Evolutionary conservation across 2,329 filamentous ascomycete species (phyloP), one percentile per base, ranked within the genome.

Genomic region (Colletotrichum sp.): DNA sequence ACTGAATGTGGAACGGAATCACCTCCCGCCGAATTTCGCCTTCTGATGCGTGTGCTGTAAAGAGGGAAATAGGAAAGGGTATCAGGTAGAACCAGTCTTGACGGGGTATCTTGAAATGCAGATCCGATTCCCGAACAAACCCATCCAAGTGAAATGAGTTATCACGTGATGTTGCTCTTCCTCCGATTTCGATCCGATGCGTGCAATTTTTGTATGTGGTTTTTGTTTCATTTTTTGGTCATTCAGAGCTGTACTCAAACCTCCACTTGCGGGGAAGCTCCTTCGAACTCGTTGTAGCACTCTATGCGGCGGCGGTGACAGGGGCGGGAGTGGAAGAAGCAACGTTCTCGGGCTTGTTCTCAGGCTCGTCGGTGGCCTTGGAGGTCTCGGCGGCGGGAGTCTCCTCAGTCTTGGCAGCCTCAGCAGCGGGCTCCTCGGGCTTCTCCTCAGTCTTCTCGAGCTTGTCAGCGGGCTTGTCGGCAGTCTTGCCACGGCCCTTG

Each of bases 101-200:
- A 87, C 85, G 86, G 88, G 88, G 88, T 89, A 89, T 89, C 87
- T 88, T 86, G 86, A 89, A 89, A 90, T 89, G 88, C 88, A 89
- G 85, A 88, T 86, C 87, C 86, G 87, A 84, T 86, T 84, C 87
- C 86, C 81, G 85, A 85, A 85, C 85, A 84, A 83, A 82, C 75
- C 59, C 70, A 71, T 69, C 63, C 62, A 63, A 72, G 73, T 74
- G 64, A 68, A 76, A 71, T 63, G 67, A 75, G 66, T 76, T 74
- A 16, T 71, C 74, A 74, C 63, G 55, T 75, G 71, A 69, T 28
- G 52, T 69, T 76, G 64, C 74, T 76, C 71, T 76, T 70, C 71
- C 71, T 74, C 74, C 65, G 52, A 74, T 70, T 61, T 70, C 59
- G 58, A 76, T 74, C 65, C 74, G 63, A 69, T 70, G 71, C 71